These are phyloP conservation scores for Phytophthora pinifolia DNA, from an alignment of 352 stramenopile genomes.

Conservation along the genomic window DNA sequence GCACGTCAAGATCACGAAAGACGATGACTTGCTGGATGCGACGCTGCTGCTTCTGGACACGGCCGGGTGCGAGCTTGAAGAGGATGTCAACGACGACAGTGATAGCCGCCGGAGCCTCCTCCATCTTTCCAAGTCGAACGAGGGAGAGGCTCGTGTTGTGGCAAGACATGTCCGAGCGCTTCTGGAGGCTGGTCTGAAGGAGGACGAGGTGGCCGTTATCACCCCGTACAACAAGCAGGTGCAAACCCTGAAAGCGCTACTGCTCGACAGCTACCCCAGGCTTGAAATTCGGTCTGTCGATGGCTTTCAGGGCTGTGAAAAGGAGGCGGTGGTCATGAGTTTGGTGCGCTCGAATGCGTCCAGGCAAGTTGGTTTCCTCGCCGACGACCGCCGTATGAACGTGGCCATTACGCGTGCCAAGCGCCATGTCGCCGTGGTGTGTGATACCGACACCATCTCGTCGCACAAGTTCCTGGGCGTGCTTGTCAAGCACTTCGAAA, in stretches of 20 bases:
- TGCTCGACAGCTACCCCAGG: conserved; percentile 68
- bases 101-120: conserved; percentile 23
- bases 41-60: conserved; percentile 95
- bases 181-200: conserved; percentile 78
- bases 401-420: conserved; percentile 97
- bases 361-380: conserved; percentile 94
- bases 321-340: conserved; percentile 98
- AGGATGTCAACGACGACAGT: conserved; percentile 53
- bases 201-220: conserved; percentile 95
- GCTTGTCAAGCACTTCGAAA: conserved; percentile 92
- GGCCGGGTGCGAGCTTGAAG: conserved; percentile 90
- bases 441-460: conserved; percentile 94
- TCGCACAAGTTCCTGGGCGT: conserved; percentile 90
- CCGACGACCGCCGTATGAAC: conserved; percentile 97
- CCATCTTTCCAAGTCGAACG: conserved; percentile 76
- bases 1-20: conserved; percentile 53
- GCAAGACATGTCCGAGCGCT: conserved; percentile 86
- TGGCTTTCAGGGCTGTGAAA: conserved; percentile 97
- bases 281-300: conserved; percentile 95
- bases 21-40: conserved; percentile 66
- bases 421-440: conserved; percentile 94
- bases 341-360: conserved; percentile 93
- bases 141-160: conserved; percentile 75
- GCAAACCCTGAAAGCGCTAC: conserved; percentile 88
- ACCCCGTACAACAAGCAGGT: conserved; percentile 98